Base-by-base conservation (phyloP, 805 yeast species). In the Danielozyma ontarioensis region DNA sequence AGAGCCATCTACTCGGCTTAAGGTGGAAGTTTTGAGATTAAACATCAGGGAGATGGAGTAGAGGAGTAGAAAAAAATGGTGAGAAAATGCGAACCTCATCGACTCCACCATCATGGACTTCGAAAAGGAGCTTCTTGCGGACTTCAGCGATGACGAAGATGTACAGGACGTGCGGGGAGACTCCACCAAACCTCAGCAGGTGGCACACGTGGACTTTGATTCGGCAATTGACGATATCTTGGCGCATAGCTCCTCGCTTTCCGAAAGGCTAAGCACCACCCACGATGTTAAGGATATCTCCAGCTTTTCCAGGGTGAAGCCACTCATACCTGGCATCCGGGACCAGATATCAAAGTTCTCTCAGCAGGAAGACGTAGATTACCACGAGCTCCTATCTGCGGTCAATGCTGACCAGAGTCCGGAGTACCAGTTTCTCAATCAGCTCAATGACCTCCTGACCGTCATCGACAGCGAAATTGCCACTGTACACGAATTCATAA, bases 1-100 rank as follows among this genome's bases (percentile, higher is more conserved):
- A 1, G 95, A 84, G 1, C 97, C 97, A 54, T 87, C 96, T 2
- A 81, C 90, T 41, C 77, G 72, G 34, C 63, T 59, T 30, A 86
- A 57, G 3, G 64, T 41, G 15, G 57, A 53, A 25, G 51, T 51
- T 36, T 32, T 44, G 26, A 44, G 55, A 44, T 32, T 37, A 26
- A 55, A 43, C 2, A 47, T 27, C 48, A 42, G n/a, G n/a, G n/a
- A n/a, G n/a, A n/a, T n/a, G n/a, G n/a, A n/a, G n/a, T n/a, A n/a
- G n/a, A n/a, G n/a, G n/a, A n/a, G n/a, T n/a, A n/a, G n/a, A n/a
- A n/a, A n/a, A n/a, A n/a, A n/a, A n/a, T n/a, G 22, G 22, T 19
- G 22, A 19, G 22, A 19, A 19, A 19, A 19, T 19, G 22, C 22
- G 22, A 6, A 19, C n/a, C n/a, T n/a, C n/a, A n/a, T n/a, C n/a